These are phyloP conservation scores for Medicago ruthenica DNA, from an alignment of 306 rosid species.

Conservation along the genomic window DNA sequence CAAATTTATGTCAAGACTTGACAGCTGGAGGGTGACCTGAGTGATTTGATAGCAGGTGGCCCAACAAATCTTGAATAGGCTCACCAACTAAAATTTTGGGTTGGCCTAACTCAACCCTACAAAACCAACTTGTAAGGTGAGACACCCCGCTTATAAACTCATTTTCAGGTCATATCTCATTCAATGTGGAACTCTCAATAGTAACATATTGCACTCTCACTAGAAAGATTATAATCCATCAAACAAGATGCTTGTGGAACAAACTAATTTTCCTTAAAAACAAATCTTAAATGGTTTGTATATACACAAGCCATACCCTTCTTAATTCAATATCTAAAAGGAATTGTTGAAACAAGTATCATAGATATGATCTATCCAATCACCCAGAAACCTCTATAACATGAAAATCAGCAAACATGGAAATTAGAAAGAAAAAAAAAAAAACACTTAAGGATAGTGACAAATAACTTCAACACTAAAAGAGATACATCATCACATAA, in stretches of 20 bases:
- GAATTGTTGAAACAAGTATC: neutral
- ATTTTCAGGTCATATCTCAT: neutral
- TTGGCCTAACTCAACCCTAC: neutral
- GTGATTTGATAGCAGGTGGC: slow-evolving; percentile 17
- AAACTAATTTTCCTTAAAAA: slow-evolving; percentile 17
- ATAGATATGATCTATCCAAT: slow-evolving; percentile 11
- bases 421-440: too few species aligned
- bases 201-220: neutral
- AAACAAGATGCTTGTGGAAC: neutral
- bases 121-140: neutral
- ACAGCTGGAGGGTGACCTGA: neutral
- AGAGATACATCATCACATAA: neutral
- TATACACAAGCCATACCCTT: neutral
- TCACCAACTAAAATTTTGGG: neutral
- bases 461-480: slow-evolving; percentile 4
- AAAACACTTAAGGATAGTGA: too few species aligned
- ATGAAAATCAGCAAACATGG: neutral
- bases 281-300: slow-evolving; percentile 7
- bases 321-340: slow-evolving; percentile 25
- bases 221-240: slow-evolving; percentile 25
- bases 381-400: slow-evolving; percentile 11
- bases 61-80: neutral
- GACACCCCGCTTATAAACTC: neutral
- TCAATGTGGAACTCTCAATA: neutral
- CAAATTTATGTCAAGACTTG: neutral